Percentiles rank a stretch among this genome's conserved stretches.
phyloP scores from a whole-genome alignment of 2,329 filamentous ascomycete species.

The Botrytis galanthina region DNA sequence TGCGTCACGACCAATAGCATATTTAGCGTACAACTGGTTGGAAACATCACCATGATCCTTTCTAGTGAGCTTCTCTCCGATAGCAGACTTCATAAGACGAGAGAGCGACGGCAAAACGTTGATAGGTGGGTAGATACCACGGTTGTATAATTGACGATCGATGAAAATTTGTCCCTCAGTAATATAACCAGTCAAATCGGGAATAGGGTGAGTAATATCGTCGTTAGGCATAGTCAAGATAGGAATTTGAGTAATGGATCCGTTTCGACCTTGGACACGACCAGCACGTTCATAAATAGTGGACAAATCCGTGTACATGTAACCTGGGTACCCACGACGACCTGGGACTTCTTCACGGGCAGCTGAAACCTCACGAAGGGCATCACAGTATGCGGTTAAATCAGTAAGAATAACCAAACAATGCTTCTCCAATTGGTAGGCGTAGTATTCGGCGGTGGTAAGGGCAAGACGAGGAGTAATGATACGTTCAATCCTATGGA shows the following conservation, averaged over 20 bases:
- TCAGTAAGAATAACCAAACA: constrained; percentile 98
- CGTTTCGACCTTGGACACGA: constrained; percentile 93
- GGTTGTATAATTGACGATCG: constrained; percentile 90
- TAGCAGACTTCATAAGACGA: constrained; percentile 99
- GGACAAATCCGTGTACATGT: constrained; percentile 99
- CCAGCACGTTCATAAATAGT: constrained; percentile 99
- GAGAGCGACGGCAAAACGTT: constrained; percentile 97
- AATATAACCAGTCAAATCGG: constrained; percentile 98
- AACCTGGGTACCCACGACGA: constrained; percentile 98
- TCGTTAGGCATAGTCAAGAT: constrained; percentile 99
- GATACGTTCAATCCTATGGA: constrained; percentile 88
- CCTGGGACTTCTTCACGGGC: constrained; percentile 98
- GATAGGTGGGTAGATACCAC: constrained; percentile 97
- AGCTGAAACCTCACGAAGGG: constrained; percentile 95
- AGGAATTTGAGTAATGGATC: constrained; percentile 98
- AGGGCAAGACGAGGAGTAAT: constrained; percentile 97
- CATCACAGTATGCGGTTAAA: constrained; percentile 96
- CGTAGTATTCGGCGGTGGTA: constrained; percentile 99
- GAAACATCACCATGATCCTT: constrained; percentile 98
- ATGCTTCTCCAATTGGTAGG: constrained; percentile 99
- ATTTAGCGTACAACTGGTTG: constrained; percentile 99
- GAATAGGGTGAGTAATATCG: constrained; percentile 98
- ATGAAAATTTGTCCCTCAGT: constrained; percentile 99
- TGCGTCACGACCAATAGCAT: constrained; percentile 97
- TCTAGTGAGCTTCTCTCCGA: constrained; percentile 93